Evolutionary conservation across 1,139 yeast species (phyloP).

Genomic region (Pichia sp.): DNA sequence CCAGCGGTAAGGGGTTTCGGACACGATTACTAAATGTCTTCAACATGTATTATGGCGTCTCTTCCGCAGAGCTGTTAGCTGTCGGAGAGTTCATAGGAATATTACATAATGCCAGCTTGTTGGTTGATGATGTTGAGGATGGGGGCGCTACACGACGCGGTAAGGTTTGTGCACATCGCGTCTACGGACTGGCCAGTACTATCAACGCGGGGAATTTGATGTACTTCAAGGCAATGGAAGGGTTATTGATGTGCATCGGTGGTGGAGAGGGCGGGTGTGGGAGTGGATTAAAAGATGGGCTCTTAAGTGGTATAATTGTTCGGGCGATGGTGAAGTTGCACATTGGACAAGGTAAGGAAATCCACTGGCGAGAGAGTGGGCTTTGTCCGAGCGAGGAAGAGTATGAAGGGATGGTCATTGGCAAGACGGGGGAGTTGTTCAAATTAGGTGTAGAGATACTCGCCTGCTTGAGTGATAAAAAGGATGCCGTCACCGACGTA

Average conservation of each 20-base stretch:
- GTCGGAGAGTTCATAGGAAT: conserved; percentile 44
- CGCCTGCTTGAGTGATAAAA: conserved; percentile 13
- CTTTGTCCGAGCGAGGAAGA: conserved; percentile 61
- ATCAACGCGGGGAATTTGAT: conserved; percentile 78
- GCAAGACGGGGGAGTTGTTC: conserved; percentile 86
- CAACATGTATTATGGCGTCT: conserved; percentile 35
- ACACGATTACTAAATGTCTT: conserved; percentile 42
- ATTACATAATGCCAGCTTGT: conserved; percentile 58
- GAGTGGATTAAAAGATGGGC: conserved; percentile 13
- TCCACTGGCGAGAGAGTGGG: conserved; percentile 74
- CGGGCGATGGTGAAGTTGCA: conserved; percentile 77
- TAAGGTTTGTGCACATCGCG: conserved; percentile 64
- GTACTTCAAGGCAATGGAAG: conserved; percentile 64
- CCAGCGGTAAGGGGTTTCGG: conserved; percentile 53
- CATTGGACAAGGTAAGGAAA: conserved; percentile 83
- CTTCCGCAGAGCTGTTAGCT: conserved; percentile 31
- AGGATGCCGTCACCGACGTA: not conserved
- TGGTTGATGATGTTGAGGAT: conserved; percentile 88
- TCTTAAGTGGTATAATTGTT: conserved; percentile 34
- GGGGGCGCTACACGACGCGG: conserved; percentile 66
- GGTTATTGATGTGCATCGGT: conserved; percentile 25
- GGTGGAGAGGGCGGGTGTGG: not conserved
- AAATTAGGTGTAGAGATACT: conserved; percentile 64
- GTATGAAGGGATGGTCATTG: conserved; percentile 73
- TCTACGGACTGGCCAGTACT: conserved; percentile 72